A percentile compares a stretch with the other conserved stretches of the same genome.
These are phyloP conservation scores for Mortierella sp. DNA, from an alignment of 371 early-diverging fungal species.

Conservation along the genomic window DNA sequence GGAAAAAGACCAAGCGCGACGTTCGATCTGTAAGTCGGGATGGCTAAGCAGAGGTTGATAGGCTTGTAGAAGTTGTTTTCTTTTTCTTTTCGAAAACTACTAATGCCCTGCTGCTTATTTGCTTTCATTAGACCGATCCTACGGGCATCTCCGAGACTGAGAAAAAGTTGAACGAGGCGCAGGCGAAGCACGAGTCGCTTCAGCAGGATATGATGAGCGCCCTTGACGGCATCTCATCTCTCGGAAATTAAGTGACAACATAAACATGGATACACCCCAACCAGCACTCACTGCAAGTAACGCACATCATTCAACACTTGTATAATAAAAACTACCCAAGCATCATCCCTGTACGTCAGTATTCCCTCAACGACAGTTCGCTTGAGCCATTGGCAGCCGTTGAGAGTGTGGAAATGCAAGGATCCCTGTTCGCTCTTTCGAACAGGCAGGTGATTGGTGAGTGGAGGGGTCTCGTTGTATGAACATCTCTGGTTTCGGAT, in stretches of 20 bases:
- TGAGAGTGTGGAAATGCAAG: background rate
- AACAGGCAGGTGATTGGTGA: background rate
- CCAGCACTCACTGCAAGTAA: background rate
- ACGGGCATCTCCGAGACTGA: constrained; percentile 27
- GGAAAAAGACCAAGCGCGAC: constrained; percentile 53
- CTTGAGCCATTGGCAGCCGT: no score
- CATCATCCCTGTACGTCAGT: background rate
- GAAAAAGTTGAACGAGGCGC: constrained; percentile 41
- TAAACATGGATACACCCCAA: background rate
- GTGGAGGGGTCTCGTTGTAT: background rate
- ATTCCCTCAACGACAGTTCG: background rate
- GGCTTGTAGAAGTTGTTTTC: background rate
- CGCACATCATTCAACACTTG: constrained; percentile 1
- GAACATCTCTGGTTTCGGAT: background rate
- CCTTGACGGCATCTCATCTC: constrained; percentile 50
- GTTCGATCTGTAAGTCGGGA: constrained; percentile 20
- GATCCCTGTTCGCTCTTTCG: background rate
- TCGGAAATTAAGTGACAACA: constrained; percentile 28
- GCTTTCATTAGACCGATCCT: background rate
- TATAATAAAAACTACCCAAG: background rate
- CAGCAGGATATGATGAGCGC: constrained; percentile 55
- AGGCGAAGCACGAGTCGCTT: constrained; percentile 46
- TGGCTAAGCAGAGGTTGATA: background rate
- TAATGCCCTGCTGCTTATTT: background rate
- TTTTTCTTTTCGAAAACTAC: background rate